A percentile compares a stretch with the other conserved stretches of the same genome.
Evolutionary conservation across 1,284 basidiomycete species (phyloP).

Genomic region (Puccinia hordei): DNA sequence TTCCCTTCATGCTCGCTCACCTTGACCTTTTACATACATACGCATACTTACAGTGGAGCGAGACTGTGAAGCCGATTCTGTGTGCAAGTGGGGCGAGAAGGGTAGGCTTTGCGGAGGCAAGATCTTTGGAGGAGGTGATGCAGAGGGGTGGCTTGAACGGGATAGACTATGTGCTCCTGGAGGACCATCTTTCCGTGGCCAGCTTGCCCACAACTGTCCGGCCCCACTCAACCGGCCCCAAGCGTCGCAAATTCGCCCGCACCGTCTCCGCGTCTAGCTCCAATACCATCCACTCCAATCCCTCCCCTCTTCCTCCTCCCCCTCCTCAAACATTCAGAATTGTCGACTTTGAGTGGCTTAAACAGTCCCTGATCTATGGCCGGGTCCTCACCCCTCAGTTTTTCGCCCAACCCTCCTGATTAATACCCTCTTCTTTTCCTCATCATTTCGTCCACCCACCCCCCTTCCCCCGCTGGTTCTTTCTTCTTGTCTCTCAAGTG

Average conservation of each 20-base stretch:
- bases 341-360: slow-evolving; percentile 71
- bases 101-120: background rate
- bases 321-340: slow-evolving; percentile 51
- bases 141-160: background rate
- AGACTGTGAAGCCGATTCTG: slow-evolving; percentile 24
- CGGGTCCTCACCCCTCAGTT: slow-evolving; percentile 54
- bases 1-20: too few species aligned
- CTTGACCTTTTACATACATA: too few species aligned
- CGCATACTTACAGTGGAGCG: slow-evolving; percentile 41
- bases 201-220: slow-evolving; percentile 71
- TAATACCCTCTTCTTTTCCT: background rate
- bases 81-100: background rate
- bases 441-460: too few species aligned
- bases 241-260: slow-evolving; percentile 57
- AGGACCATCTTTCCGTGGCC: slow-evolving; percentile 61
- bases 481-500: too few species aligned
- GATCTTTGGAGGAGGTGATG: background rate
- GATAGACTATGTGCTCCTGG: slow-evolving; percentile 24
- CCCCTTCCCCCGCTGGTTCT: too few species aligned
- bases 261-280: slow-evolving; percentile 63
- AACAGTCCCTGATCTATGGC: slow-evolving; percentile 73
- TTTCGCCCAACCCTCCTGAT: background rate
- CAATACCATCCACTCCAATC: slow-evolving; percentile 59
- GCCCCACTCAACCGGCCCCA: slow-evolving; percentile 61
- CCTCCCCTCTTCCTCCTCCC: slow-evolving; percentile 54